A percentile compares a stretch with the other conserved stretches of the same genome.
phyloP scores from a whole-genome alignment of 495 filamentous ascomycete genomes.

The Penicillium bovifimosum region DNA sequence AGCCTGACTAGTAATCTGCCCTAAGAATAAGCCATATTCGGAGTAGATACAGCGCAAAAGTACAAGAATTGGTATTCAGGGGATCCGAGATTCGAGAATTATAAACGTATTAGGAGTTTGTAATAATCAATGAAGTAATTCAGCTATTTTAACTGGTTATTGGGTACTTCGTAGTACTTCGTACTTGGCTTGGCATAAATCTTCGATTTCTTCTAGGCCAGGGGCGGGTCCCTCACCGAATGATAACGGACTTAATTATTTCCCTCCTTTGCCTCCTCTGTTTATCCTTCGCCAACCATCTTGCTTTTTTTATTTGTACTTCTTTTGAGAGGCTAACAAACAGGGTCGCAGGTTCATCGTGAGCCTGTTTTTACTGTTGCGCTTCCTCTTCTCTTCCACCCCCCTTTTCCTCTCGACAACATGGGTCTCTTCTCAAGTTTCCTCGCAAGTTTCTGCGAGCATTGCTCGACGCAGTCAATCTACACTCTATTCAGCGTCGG shows the following conservation, averaged over 20 bases:
- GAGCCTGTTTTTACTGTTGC: neutral
- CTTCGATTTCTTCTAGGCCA: neutral
- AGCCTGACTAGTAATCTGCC: neutral
- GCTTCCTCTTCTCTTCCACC: neutral
- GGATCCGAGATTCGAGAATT: no score
- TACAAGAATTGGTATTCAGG: no score
- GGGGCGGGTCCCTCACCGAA: conserved; percentile 24
- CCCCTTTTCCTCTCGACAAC: conserved; percentile 1
- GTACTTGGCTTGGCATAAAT: no score
- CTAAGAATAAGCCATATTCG: neutral
- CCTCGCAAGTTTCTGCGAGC: conserved; percentile 35
- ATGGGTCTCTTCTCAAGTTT: conserved; percentile 40
- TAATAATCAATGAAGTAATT: no score
- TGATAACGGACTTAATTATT: conserved; percentile 26
- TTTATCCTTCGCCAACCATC: conserved; percentile 11
- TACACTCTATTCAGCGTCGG: conserved; percentile 25
- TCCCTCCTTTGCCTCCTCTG: conserved; percentile 6
- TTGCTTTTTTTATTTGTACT: conserved; percentile 4
- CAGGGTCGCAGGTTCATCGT: neutral
- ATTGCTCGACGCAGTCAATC: conserved; percentile 35
- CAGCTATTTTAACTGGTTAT: no score
- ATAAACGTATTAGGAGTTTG: no score
- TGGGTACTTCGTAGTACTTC: no score
- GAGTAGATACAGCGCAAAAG: neutral
- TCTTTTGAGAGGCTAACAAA: neutral